Conservation (phyloP, 306 rosid species). For the Cucurbita pepo region DNA sequence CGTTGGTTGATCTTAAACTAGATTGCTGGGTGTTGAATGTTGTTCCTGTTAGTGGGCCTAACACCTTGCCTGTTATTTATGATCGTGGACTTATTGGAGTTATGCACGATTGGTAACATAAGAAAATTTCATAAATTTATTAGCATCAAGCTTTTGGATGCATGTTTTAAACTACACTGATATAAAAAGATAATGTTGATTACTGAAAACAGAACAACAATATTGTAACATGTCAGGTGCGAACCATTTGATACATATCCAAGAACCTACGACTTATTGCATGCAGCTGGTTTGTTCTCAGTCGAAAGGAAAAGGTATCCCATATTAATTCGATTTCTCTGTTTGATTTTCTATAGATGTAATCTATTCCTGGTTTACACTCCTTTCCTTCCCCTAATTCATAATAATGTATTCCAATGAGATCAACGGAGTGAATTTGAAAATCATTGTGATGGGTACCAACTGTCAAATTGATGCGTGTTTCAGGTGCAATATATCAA, state of each 20-base stretch:
- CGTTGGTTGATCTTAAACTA: conserved; percentile 32
- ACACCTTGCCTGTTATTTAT: conserved; percentile 70
- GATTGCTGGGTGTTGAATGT: conserved; percentile 83
- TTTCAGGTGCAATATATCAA: conserved; percentile 57
- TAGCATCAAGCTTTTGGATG: not conserved
- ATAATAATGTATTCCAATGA: no score
- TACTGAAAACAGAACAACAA: conserved; percentile 9
- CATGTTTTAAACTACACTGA: not conserved
- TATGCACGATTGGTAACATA: conserved; percentile 70
- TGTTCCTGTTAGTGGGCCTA: conserved; percentile 63
- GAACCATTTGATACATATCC: conserved; percentile 95
- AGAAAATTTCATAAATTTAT: not conserved
- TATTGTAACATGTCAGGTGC: conserved; percentile 36
- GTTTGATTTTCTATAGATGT: not conserved
- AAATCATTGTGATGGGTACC: not conserved
- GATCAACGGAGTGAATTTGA: not conserved
- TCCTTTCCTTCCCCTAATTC: no score
- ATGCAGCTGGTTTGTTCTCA: conserved; percentile 76
- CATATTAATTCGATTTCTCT: not conserved
- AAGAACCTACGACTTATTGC: conserved; percentile 72
- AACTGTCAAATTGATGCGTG: not conserved
- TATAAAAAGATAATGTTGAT: not conserved
- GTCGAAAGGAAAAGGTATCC: conserved; percentile 50
- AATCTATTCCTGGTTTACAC: not conserved
- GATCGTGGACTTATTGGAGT: conserved; percentile 87